Percentiles rank a stretch among this genome's conserved stretches.
These are phyloP conservation scores for Trichoderma pleuroti DNA, from an alignment of 2,329 filamentous ascomycete species.

Conservation along the genomic window DNA sequence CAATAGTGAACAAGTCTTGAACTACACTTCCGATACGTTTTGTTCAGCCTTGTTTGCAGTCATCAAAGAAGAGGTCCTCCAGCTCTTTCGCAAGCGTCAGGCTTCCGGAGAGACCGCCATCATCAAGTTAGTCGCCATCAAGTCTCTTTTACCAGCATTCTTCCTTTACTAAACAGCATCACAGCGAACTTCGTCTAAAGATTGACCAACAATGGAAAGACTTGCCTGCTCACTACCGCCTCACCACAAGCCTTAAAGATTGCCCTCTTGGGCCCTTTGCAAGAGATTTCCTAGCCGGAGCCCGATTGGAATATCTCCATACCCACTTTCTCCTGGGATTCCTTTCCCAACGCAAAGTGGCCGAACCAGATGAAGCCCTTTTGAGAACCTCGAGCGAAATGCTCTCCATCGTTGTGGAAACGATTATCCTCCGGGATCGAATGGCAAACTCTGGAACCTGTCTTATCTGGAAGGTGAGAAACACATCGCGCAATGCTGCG, in stretches of 20 bases:
- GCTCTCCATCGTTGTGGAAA: constrained; percentile 9
- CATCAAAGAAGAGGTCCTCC: constrained; percentile 7
- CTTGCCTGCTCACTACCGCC: constrained; percentile 10
- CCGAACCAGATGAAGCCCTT: constrained; percentile 8
- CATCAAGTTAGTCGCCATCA: not conserved
- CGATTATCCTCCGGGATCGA: constrained; percentile 7
- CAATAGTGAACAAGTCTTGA: not conserved
- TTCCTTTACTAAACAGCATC: not conserved
- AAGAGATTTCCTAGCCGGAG: constrained; percentile 3
- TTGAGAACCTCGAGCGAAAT: constrained; percentile 5
- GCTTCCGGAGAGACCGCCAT: not conserved
- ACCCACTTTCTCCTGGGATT: constrained; percentile 6
- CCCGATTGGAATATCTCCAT: constrained; percentile 12
- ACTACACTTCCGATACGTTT: constrained; percentile 7
- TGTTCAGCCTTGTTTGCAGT: not conserved
- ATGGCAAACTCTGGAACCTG: constrained; percentile 15
- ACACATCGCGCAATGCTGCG: not conserved
- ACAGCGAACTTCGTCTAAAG: not conserved
- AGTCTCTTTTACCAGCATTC: not conserved
- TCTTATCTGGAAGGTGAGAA: constrained; percentile 13
- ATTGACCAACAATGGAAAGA: constrained; percentile 11
- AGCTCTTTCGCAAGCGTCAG: constrained; percentile 12
- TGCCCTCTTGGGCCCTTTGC: constrained; percentile 9
- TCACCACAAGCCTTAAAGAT: constrained; percentile 11
- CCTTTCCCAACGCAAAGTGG: constrained; percentile 4